A percentile compares a stretch with the other conserved stretches of the same genome.
Conservation (phyloP, 441 rosid genomes). For the Macaranga tanarius region DNA sequence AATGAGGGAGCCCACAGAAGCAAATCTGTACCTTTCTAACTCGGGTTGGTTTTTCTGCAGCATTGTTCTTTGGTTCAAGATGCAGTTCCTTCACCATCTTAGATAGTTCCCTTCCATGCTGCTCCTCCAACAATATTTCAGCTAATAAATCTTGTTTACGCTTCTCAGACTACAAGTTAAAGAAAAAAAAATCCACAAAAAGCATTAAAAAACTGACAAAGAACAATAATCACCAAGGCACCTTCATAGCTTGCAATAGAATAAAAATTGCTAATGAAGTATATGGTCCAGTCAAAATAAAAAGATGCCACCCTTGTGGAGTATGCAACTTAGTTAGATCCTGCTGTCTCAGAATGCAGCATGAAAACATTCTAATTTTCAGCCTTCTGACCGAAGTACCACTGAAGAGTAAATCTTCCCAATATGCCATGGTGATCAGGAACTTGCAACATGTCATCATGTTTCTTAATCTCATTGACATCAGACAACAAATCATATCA, state of each 20-base stretch:
- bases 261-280: not conserved
- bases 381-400: not conserved
- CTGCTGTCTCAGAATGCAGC: not conserved
- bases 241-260: not conserved
- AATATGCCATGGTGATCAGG: not conserved
- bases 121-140: conserved; percentile 71
- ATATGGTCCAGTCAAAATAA: not conserved
- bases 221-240: not conserved
- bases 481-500: not conserved
- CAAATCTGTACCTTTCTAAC: conserved; percentile 51
- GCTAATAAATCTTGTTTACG: conserved; percentile 66
- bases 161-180: conserved; percentile 66
- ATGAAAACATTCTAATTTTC: not conserved
- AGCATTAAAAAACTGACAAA: not conserved
- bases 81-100: conserved; percentile 58
- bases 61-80: conserved; percentile 44
- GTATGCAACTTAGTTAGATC: not conserved
- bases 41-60: conserved; percentile 41
- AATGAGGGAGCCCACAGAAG: not conserved
- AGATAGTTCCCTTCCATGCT: conserved; percentile 61
- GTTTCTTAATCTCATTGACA: not conserved
- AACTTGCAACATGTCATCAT: not conserved
- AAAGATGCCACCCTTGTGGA: not conserved
- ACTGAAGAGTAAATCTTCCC: not conserved
- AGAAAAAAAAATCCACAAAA: conserved; percentile 21